These are phyloP conservation scores for Uncinocarpus reesii DNA, from an alignment of 2,329 filamentous ascomycete species.

Conservation along the genomic window DNA sequence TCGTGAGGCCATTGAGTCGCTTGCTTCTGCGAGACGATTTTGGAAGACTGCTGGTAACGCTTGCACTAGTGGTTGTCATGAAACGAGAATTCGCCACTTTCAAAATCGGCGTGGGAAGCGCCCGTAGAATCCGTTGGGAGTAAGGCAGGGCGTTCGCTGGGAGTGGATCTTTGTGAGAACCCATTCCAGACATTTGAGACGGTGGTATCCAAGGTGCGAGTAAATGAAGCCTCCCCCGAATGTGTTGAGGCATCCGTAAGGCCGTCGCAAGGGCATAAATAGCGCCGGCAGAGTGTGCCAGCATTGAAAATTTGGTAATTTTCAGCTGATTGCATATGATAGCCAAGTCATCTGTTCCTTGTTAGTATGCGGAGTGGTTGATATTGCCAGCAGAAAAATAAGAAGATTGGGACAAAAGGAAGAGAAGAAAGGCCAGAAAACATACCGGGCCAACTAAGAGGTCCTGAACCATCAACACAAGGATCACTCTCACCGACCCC, in stretches of 20 bases:
- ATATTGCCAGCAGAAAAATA: conserved; percentile 19
- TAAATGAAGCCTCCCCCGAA: conserved; percentile 85
- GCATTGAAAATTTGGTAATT: conserved; percentile 89
- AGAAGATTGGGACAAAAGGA: not conserved
- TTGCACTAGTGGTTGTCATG: conserved; percentile 82
- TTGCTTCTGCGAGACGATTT: conserved; percentile 47
- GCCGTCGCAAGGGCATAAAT: conserved; percentile 95
- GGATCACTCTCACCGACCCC: conserved; percentile 87
- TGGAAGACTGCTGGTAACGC: conserved; percentile 66
- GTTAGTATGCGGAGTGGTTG: conserved; percentile 12
- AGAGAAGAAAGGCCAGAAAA: conserved; percentile 16
- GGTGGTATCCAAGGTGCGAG: conserved; percentile 96
- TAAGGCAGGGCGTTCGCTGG: conserved; percentile 77
- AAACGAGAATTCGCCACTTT: conserved; percentile 94
- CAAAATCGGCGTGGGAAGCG: conserved; percentile 78
- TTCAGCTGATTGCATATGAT: conserved; percentile 85
- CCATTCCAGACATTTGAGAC: conserved; percentile 76
- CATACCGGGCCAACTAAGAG: conserved; percentile 86
- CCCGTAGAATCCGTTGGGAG: conserved; percentile 80
- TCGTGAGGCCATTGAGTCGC: conserved; percentile 17
- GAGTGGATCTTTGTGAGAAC: conserved; percentile 60
- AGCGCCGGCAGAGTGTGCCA: conserved; percentile 94
- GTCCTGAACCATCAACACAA: conserved; percentile 69
- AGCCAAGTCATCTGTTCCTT: conserved; percentile 61
- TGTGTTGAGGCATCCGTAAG: conserved; percentile 88